A percentile compares a stretch with the other conserved stretches of the same genome.
Conservation (phyloP, 2,329 filamentous ascomycete genomes). For the Phaeosphaeriaceae sp. region DNA sequence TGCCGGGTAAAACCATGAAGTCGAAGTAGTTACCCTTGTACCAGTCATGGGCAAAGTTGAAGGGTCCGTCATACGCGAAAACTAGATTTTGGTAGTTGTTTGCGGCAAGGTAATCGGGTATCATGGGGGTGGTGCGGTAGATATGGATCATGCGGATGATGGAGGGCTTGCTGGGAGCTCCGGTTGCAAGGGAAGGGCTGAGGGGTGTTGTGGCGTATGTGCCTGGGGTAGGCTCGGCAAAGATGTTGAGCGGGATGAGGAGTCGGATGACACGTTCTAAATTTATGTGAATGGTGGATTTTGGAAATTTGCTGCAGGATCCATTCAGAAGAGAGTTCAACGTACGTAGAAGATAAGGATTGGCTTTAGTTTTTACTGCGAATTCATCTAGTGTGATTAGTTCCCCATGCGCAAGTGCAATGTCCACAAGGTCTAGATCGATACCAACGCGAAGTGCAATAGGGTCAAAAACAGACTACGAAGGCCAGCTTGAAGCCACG, state of each 20-base stretch:
- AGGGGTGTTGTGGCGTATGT: conserved; percentile 8
- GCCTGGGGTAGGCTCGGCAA: not conserved
- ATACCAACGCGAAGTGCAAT: conserved; percentile 15
- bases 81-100: conserved; percentile 38
- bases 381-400: conserved; percentile 13
- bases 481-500: too few species aligned
- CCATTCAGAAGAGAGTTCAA: not conserved
- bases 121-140: conserved; percentile 15
- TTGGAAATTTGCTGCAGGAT: too few species aligned
- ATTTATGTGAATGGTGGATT: not conserved
- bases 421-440: conserved; percentile 22
- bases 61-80: conserved; percentile 35
- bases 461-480: conserved; percentile 10
- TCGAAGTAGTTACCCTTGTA: conserved; percentile 31
- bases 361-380: conserved; percentile 13
- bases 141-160: conserved; percentile 12
- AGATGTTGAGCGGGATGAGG: conserved; percentile 8
- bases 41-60: conserved; percentile 20
- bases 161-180: conserved; percentile 10
- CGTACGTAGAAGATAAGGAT: conserved; percentile 14
- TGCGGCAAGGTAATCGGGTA: conserved; percentile 34
- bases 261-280: conserved; percentile 13
- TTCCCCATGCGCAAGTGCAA: conserved; percentile 10
- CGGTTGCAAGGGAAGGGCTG: conserved; percentile 4
- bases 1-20: conserved; percentile 21